Conservation (phyloP, 257 asterid genomes). For the Nicotiana paniculata region DNA sequence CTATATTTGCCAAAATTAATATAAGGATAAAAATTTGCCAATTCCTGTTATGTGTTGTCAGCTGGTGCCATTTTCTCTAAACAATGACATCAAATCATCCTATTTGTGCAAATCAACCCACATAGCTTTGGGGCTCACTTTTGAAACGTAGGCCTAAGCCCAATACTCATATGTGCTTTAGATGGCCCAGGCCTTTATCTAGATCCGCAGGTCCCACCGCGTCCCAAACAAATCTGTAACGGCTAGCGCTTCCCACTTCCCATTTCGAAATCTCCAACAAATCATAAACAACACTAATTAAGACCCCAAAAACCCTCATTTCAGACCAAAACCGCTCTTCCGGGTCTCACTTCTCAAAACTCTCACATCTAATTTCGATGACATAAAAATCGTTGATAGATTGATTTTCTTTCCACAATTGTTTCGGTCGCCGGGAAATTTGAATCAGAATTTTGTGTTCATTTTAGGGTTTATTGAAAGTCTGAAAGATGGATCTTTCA, state of each 20-base stretch:
- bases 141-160: no score
- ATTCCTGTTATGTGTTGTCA: no score
- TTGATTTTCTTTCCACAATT: neutral
- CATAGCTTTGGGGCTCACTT: no score
- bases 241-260: conserved; percentile 22
- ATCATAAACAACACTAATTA: neutral
- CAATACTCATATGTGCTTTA: no score
- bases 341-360: neutral
- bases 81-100: no score
- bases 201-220: no score
- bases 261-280: conserved; percentile 11
- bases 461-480: neutral
- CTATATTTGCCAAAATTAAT: no score
- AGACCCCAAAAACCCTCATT: conserved; percentile 17
- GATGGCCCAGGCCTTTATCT: no score
- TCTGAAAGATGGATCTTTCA: conserved; percentile 52
- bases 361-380: neutral
- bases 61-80: no score
- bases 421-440: neutral
- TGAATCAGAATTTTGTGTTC: neutral
- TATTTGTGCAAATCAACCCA: no score
- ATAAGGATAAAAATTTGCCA: no score
- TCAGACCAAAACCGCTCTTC: conserved; percentile 1
- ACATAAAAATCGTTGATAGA: neutral
- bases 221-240: conserved; percentile 13